Evolutionary conservation across 2,329 filamentous ascomycete genomes (phyloP).

Genomic region (Pseudogymnoascus sp.): DNA sequence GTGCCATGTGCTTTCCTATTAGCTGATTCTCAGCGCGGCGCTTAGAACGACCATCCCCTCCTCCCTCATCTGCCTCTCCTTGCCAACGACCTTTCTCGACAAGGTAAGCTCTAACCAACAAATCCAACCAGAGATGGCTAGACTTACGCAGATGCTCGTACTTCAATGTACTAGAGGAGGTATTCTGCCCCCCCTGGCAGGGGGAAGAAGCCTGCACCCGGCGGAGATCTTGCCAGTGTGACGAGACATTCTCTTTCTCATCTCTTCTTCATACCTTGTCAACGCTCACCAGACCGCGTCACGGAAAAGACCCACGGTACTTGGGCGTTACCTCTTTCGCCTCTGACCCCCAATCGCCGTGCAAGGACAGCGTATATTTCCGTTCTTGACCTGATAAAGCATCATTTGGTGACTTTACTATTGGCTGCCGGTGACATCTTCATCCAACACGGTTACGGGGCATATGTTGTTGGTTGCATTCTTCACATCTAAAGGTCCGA

Average conservation of each 20-base stretch:
- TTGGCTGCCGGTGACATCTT: background rate
- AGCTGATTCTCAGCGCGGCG: background rate
- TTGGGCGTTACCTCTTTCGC: background rate
- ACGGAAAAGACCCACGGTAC: background rate
- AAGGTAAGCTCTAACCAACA: conserved; percentile 4
- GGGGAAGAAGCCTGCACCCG: conserved; percentile 6
- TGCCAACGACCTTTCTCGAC: background rate
- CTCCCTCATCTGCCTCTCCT: background rate
- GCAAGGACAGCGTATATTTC: background rate
- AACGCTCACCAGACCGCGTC: conserved; percentile 3
- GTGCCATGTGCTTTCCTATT: conserved; percentile 4
- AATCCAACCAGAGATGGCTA: background rate
- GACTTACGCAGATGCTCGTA: background rate
- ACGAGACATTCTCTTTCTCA: background rate
- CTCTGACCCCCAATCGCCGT: background rate
- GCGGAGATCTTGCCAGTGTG: background rate
- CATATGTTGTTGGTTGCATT: conserved; percentile 4
- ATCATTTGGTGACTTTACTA: conserved; percentile 1
- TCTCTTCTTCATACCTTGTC: background rate
- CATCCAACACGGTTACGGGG: conserved; percentile 1
- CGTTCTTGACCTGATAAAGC: background rate
- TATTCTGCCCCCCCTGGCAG: background rate
- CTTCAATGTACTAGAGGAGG: background rate
- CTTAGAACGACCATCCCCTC: background rate
- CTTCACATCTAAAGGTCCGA: conserved; percentile 1